phyloP scores from a whole-genome alignment of 2,329 filamentous ascomycete genomes.

The Fusarium virguliforme region DNA sequence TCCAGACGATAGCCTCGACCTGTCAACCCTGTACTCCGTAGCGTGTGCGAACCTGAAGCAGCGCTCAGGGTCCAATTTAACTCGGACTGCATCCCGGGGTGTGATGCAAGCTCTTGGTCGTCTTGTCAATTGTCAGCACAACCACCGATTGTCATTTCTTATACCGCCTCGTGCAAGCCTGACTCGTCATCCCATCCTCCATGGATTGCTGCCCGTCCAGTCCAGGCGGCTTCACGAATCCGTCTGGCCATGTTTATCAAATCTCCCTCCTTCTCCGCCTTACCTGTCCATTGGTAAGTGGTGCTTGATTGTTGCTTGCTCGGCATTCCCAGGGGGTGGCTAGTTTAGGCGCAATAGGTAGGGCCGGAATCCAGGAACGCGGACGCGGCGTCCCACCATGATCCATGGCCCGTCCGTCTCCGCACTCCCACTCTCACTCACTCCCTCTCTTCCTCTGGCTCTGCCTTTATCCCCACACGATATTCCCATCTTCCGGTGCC shows the following conservation, averaged over 20 bases:
- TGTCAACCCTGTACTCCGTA: constrained; percentile 3
- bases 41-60: constrained; percentile 14
- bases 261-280: constrained; percentile 2
- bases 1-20: constrained; percentile 6
- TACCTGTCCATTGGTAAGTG: constrained; percentile 10
- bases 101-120: constrained; percentile 17
- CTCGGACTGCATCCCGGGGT: constrained; percentile 14
- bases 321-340: constrained; percentile 6
- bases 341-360: constrained; percentile 17
- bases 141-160: constrained; percentile 15
- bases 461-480: constrained; percentile 32
- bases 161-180: constrained; percentile 6
- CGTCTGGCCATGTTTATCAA: neutral
- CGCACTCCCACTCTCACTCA: constrained; percentile 21
- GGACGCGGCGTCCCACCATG: constrained; percentile 36
- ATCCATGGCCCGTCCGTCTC: constrained; percentile 33
- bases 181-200: neutral
- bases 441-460: constrained; percentile 3
- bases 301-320: neutral
- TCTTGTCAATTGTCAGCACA: constrained; percentile 12
- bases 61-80: constrained; percentile 13
- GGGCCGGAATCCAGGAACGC: constrained; percentile 33
- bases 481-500: constrained; percentile 37
- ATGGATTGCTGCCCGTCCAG: too few species aligned
- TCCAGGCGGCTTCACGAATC: neutral